These are phyloP conservation scores for Apiospora malaysiana DNA, from an alignment of 2,329 filamentous ascomycete species.

Conservation along the genomic window DNA sequence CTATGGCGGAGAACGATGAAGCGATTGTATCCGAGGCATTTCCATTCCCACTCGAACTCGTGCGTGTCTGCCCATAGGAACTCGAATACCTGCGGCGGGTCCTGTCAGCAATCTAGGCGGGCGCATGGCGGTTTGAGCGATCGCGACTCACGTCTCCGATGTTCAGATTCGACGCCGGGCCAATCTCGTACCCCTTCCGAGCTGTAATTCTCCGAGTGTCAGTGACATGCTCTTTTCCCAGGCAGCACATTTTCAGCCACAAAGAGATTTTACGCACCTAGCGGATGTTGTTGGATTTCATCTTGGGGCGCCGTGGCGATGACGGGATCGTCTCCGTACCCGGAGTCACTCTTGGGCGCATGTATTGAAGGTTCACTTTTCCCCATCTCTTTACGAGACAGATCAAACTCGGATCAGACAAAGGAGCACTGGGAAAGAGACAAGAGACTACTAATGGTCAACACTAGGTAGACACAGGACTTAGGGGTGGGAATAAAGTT, in stretches of 20 bases:
- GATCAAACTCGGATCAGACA: constrained; percentile 20
- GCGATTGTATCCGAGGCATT: constrained; percentile 44
- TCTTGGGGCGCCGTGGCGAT: neutral
- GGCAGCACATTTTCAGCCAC: neutral
- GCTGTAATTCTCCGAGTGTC: constrained; percentile 30
- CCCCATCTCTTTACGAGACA: constrained; percentile 22
- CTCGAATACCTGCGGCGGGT: constrained; percentile 40
- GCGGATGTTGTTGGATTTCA: neutral
- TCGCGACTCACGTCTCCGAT: constrained; percentile 42
- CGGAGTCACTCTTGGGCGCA: constrained; percentile 21
- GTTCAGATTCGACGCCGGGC: constrained; percentile 41
- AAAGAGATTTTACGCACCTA: constrained; percentile 16
- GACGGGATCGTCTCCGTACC: constrained; percentile 19
- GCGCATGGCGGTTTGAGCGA: neutral
- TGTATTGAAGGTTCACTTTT: constrained; percentile 17
- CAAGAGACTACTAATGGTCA: neutral
- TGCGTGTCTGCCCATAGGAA: constrained; percentile 45
- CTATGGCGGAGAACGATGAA: constrained; percentile 46
- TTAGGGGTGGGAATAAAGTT: constrained; percentile 20
- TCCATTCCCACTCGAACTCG: constrained; percentile 46
- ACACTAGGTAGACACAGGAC: constrained; percentile 8
- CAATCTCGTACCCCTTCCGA: constrained; percentile 44
- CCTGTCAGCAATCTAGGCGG: constrained; percentile 23
- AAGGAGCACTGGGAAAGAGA: neutral
- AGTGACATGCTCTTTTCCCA: neutral